Percentiles rank a stretch among this genome's conserved stretches.
These are phyloP conservation scores for Diaporthe capsici DNA, from an alignment of 2,329 filamentous ascomycete genomes.

Conservation along the genomic window DNA sequence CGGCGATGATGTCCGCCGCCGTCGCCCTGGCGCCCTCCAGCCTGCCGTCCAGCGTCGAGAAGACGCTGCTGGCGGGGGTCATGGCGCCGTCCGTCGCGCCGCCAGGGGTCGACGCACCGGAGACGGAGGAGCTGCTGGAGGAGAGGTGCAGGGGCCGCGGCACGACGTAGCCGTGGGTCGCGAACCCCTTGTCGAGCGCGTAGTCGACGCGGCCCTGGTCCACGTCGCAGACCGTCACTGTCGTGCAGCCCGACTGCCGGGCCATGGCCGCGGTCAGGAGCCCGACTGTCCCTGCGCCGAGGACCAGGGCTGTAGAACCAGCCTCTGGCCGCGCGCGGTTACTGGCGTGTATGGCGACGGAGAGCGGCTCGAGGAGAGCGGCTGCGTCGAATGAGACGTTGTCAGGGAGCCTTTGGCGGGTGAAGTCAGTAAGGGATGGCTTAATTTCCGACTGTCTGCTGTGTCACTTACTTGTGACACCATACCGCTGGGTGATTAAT, in stretches of 20 bases:
- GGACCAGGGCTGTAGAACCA: constrained; percentile 71
- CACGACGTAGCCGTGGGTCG: constrained; percentile 71
- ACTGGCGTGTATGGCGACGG: constrained; percentile 71
- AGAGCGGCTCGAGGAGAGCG: constrained; percentile 73
- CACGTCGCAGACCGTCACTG: constrained; percentile 73
- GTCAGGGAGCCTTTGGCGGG: constrained; percentile 64
- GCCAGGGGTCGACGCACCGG: constrained; percentile 63
- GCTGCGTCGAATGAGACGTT: constrained; percentile 71
- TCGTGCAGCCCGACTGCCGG: constrained; percentile 70
- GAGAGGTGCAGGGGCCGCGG: constrained; percentile 59
- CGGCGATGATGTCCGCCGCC: constrained; percentile 64
- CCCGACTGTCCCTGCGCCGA: constrained; percentile 76
- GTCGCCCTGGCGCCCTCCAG: constrained; percentile 66
- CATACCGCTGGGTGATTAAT: constrained; percentile 74
- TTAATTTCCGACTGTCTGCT: not conserved
- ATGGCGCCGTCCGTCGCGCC: constrained; percentile 52
- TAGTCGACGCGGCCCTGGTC: constrained; percentile 72
- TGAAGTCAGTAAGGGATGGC: constrained; percentile 42
- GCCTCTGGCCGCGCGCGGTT: constrained; percentile 67
- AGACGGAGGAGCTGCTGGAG: constrained; percentile 60
- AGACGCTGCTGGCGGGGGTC: constrained; percentile 62
- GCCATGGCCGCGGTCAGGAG: constrained; percentile 75
- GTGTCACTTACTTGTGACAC: constrained; percentile 71
- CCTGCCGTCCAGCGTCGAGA: constrained; percentile 59
- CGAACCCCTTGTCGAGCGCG: constrained; percentile 70